Evolutionary conservation across 805 yeast species (phyloP), one percentile per base, ranked within the genome.

Genomic region (Kodamaea hsintzibuensis): DNA sequence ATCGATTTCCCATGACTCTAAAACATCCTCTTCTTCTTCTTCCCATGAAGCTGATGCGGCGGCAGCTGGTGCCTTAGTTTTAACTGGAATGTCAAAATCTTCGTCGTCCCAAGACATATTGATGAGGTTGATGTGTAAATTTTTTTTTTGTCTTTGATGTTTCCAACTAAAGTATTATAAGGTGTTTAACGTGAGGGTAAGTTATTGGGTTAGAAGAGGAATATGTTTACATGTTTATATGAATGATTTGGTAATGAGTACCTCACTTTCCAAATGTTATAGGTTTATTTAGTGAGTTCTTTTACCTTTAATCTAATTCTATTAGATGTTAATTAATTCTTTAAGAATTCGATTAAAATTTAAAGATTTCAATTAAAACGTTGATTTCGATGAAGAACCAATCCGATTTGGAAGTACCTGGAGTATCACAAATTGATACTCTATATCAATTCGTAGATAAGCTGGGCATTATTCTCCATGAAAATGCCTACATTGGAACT

Each of bases 1-100:
- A 55, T 84, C 88, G 18, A 79, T 85, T 62, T 93, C 98, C 98
- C 98, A 93, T 10, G 96, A 88, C 57, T 83, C 98, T 57, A 72
- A 67, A 49, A 88, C 70, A 49, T 88, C 95, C 57, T 88, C 96
- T 48, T 84, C 87, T 49, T 81, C 88, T 58, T 85, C 92, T 57
- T 87, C 95, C 39, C 89, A 83, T 48, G 83, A 86, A 54, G 84
- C 80, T 35, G 82, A 81, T 16, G 81, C 81, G 48, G 80, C 77
- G 49, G 70, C 80, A 43, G 69, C 72, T 19, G 77, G 64, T 13
- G 71, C 65, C 35, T 30, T 30, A 39, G 54, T 55, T 38, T 67
- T 55, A 46, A 84, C 71, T 42, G 91, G 84, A 57, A 87, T 83
- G 53, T 85, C 93, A 68, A 89, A 88, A 66, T 89, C 96, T 76